Evolutionary conservation across 176 grass and related monocot genomes (phyloP).

Genomic region (Typha latifolia): DNA sequence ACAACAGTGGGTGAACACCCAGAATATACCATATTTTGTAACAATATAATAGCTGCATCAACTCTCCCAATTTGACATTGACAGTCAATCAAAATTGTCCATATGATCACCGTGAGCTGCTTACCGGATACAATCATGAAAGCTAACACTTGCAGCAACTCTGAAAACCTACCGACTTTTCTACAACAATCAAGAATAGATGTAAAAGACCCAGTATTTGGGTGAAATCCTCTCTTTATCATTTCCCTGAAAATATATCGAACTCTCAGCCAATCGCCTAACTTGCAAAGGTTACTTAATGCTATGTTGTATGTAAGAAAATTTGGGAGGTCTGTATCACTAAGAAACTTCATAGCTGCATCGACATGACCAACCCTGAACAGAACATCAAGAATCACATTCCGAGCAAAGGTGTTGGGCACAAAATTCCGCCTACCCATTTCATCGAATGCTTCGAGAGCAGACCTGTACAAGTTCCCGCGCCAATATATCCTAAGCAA

Average conservation of each 20-base stretch:
- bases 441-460: conserved; percentile 64
- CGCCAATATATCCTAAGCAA: conserved; percentile 73
- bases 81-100: conserved; percentile 65
- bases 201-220: conserved; percentile 27
- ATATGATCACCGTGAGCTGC: conserved; percentile 37
- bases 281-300: conserved; percentile 55
- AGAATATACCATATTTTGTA: conserved; percentile 52
- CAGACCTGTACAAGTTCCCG: conserved; percentile 41
- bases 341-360: conserved; percentile 22
- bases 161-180: conserved; percentile 35
- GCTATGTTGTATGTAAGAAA: conserved; percentile 68
- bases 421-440: conserved; percentile 48
- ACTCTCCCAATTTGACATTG: conserved; percentile 41
- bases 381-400: conserved; percentile 60
- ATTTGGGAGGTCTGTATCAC: conserved; percentile 38
- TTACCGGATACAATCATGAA: conserved; percentile 42
- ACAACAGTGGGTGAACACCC: conserved; percentile 48
- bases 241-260: conserved; percentile 37
- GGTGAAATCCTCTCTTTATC: conserved; percentile 44
- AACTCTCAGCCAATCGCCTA: conserved; percentile 33
- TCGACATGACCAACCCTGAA: conserved; percentile 43
- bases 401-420: conserved; percentile 60
- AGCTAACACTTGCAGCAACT: conserved; percentile 54
- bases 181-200: conserved; percentile 52
- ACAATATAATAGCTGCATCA: conserved; percentile 36